Evolutionary conservation across 2,329 filamentous ascomycete species (phyloP), one percentile per base, ranked within the genome.

Genomic region (Cercospora berteroae): DNA sequence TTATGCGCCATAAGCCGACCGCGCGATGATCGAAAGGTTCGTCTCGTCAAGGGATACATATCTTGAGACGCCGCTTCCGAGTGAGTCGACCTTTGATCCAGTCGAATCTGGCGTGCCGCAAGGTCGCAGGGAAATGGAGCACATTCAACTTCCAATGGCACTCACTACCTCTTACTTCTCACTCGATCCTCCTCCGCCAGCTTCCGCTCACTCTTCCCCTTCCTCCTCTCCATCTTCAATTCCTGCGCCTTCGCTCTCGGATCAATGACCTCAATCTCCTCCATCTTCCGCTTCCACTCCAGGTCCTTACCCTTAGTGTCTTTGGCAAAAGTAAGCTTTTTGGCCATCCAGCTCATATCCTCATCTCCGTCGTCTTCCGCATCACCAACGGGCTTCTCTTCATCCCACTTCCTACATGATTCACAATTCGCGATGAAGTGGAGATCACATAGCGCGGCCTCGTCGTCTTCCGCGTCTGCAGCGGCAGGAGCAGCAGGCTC

Each of bases 341-440:
- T 94, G 4, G 87, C 88, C 88, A 97, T 92, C 94, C 94, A 98
- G 7, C 88, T 89, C 59, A 86, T 84, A 61, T 84, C 81, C 20
- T 83, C 83, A 16, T 83, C 82, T 2, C 81, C 80, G 2, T 80
- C 78, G 59, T 88, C 88, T 12, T 71, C 70, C 3, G 66, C 71
- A 12, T 83, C 82, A 39, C 86, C 88, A 62, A 89, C 87, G 36
- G 84, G 85, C 20, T 85, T 85, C 44, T 86, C 83, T 27, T 87
- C 89, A 70, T 96, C 91, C 93, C 94, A 97, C 0, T 90, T 87
- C 67, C 87, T 88, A 79, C 95, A 98, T 55, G 93, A 97, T 77
- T 97, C 93, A 79, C 95, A 99, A 74, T 96, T 92, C 59, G 91
- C 91, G 70, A 99, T 96, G 79, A 98, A 99, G 78, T 99, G 95